Conservation (phyloP, 306 rosid species). For the Lithocarpus polystachyus region DNA sequence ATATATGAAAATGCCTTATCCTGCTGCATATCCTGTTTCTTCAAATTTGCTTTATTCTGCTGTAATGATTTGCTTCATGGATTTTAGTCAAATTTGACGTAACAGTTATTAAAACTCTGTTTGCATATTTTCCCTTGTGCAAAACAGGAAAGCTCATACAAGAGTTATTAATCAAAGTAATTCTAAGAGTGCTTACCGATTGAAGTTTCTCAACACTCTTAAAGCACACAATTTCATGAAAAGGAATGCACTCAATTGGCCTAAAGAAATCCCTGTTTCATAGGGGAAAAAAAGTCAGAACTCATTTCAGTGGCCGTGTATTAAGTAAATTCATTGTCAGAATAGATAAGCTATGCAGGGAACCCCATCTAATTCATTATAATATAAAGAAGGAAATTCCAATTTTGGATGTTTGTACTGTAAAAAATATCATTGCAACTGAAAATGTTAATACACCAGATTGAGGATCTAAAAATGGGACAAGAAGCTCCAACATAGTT, state of each 20-base stretch:
- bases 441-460: not conserved
- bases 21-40: not conserved
- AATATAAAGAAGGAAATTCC: not conserved
- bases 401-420: slow-evolving; percentile 6
- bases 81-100: not conserved
- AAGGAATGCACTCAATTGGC: slow-evolving; percentile 68
- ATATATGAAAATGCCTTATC: not conserved
- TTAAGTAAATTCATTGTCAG: slow-evolving; percentile 1
- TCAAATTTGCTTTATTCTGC: not conserved
- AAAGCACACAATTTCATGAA: slow-evolving; percentile 77
- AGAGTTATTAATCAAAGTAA: slow-evolving; percentile 15
- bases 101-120: not conserved
- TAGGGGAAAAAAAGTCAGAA: slow-evolving; percentile 21
- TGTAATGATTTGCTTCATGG: not conserved
- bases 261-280: slow-evolving; percentile 61
- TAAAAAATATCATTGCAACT: slow-evolving; percentile 4
- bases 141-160: slow-evolving; percentile 5
- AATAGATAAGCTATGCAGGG: not conserved
- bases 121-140: not conserved
- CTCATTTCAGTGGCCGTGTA: slow-evolving; percentile 4
- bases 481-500: not conserved
- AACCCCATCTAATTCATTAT: not conserved
- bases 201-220: slow-evolving; percentile 80
- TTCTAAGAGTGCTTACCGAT: slow-evolving; percentile 52
- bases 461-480: not conserved